These are phyloP conservation scores for Pseudevernia furfuracea DNA, from an alignment of 495 filamentous ascomycete genomes.

Conservation along the genomic window DNA sequence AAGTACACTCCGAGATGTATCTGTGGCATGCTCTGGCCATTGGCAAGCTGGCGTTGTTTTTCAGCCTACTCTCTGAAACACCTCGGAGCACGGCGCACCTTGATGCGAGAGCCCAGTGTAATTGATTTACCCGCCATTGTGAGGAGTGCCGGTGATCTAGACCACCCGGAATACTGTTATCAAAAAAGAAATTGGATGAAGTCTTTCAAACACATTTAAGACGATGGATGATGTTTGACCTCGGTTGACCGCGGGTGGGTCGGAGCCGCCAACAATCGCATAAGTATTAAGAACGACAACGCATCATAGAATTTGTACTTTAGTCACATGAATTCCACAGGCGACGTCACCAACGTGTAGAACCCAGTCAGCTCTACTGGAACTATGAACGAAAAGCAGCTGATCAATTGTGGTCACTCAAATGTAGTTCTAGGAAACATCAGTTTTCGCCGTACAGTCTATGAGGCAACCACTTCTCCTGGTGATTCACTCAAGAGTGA, in stretches of 20 bases:
- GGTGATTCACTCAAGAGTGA: no score
- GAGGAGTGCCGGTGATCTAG: not conserved
- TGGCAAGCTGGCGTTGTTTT: slow-evolving; percentile 36
- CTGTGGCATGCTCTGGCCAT: slow-evolving; percentile 52
- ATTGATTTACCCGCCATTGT: slow-evolving; percentile 8
- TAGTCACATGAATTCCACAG: not conserved
- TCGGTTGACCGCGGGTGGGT: not conserved
- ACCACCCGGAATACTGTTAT: not conserved
- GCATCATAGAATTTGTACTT: not conserved
- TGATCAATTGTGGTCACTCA: no score
- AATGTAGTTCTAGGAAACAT: no score
- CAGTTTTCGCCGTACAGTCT: no score
- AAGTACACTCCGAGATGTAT: slow-evolving; percentile 63
- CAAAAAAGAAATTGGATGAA: not conserved
- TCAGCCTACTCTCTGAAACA: not conserved
- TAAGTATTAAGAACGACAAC: no score
- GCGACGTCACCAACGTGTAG: not conserved
- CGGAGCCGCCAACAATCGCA: not conserved
- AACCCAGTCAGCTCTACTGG: not conserved
- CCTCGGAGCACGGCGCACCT: not conserved
- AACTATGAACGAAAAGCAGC: no score
- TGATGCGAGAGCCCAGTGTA: slow-evolving; percentile 13
- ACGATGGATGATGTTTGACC: slow-evolving; percentile 4
- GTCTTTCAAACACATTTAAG: not conserved
- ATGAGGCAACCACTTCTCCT: no score